Conservation (phyloP, 495 filamentous ascomycete species). For the Parachaetomium inaequale region DNA sequence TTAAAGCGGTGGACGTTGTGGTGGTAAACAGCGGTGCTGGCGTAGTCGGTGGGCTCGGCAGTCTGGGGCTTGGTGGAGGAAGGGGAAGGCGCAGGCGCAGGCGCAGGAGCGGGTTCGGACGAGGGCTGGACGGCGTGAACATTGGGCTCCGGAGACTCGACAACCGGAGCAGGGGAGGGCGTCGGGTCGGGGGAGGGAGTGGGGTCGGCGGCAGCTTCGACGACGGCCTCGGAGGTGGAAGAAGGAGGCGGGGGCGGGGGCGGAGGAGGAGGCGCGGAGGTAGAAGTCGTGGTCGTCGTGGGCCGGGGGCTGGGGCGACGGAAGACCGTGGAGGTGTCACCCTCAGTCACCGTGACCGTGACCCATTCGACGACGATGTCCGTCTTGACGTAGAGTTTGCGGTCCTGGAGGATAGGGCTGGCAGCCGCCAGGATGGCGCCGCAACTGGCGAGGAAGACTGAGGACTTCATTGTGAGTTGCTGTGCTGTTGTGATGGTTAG, state of each 20-base stretch:
- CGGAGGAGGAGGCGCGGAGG: constrained; percentile 10
- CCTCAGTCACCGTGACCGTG: constrained; percentile 57
- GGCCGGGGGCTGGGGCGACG: constrained; percentile 10
- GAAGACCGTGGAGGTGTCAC: constrained; percentile 21
- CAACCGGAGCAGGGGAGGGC: constrained; percentile 9
- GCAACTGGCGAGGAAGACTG: constrained; percentile 57
- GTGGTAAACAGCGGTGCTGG: constrained; percentile 50
- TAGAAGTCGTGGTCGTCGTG: constrained; percentile 20
- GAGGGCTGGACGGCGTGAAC: too few species aligned
- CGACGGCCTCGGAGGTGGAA: neutral
- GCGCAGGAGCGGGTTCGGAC: constrained; percentile 9
- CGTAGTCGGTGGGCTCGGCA: constrained; percentile 30
- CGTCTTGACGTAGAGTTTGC: constrained; percentile 54
- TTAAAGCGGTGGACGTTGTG: constrained; percentile 87
- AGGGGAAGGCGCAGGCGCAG: constrained; percentile 21
- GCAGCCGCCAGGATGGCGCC: constrained; percentile 60
- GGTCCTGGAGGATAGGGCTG: constrained; percentile 56
- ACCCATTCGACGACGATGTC: constrained; percentile 57
- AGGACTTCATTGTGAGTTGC: constrained; percentile 58
- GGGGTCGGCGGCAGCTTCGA: constrained; percentile 17
- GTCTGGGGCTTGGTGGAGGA: constrained; percentile 19
- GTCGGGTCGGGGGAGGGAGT: constrained; percentile 11
- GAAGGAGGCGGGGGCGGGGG: constrained; percentile 16
- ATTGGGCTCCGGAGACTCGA: neutral
- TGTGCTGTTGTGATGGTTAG: neutral